Percentiles rank a stretch among this genome's conserved stretches.
Conservation (phyloP, 208 protist species). For the Acanthamoeba lenticulata region DNA sequence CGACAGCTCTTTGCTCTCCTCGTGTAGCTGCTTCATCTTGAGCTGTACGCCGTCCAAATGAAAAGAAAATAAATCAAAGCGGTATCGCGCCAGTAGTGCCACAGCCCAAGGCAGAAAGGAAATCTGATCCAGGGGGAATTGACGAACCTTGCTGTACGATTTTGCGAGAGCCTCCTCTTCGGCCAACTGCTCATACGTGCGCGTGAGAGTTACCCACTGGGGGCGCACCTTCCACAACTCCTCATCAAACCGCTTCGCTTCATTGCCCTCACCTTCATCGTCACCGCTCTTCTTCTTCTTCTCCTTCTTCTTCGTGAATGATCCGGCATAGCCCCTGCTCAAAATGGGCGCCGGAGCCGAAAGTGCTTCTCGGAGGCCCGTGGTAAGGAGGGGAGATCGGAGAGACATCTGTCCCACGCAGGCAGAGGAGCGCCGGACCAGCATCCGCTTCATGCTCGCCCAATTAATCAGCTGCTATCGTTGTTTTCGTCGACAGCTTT, state of each 20-base stretch:
- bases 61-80: neutral
- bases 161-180: slow-evolving; percentile 5
- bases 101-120: too few species aligned
- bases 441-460: too few species aligned
- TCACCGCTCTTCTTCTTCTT: slow-evolving; percentile 14
- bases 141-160: neutral
- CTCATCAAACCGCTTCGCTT: neutral
- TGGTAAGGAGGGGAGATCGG: too few species aligned
- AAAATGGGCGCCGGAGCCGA: too few species aligned
- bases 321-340: neutral
- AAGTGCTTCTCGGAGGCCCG: too few species aligned
- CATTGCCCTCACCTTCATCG: neutral
- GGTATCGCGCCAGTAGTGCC: too few species aligned
- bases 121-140: neutral
- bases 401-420: too few species aligned
- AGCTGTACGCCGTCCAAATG: neutral
- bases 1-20: neutral
- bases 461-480: too few species aligned
- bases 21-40: neutral
- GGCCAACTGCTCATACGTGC: slow-evolving; percentile 1
- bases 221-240: slow-evolving; percentile 40
- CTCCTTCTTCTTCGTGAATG: slow-evolving; percentile 51
- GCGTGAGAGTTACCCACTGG: slow-evolving; percentile 1
- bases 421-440: too few species aligned
- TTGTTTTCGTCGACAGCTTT: too few species aligned